Evolutionary conservation across 2,329 filamentous ascomycete species (phyloP).

Genomic region (Eutypa lata): DNA sequence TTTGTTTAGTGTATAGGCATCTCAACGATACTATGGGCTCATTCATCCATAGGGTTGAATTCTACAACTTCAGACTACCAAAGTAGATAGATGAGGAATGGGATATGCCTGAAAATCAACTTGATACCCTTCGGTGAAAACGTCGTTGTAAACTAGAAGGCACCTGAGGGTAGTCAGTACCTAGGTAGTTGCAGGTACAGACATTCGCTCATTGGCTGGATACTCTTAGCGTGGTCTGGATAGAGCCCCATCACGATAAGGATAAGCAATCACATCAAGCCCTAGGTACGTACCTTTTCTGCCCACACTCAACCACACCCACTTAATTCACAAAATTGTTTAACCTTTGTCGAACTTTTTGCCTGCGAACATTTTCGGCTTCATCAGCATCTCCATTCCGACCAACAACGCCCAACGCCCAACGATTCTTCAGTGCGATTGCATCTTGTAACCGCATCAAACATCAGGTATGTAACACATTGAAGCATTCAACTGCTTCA

Average conservation of each 20-base stretch:
- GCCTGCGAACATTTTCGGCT: neutral
- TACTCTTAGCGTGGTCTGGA: no score
- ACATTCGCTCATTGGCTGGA: no score
- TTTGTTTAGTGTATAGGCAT: no score
- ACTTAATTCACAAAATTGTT: neutral
- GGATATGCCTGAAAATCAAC: no score
- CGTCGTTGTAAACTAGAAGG: no score
- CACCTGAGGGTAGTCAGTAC: no score
- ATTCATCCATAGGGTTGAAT: no score
- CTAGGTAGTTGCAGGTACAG: no score
- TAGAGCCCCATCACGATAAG: neutral
- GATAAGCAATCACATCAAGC: neutral
- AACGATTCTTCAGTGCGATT: neutral
- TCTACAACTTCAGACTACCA: no score
- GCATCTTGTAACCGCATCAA: neutral
- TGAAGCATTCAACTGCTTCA: conserved; percentile 8
- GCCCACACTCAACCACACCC: neutral
- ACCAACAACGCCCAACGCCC: neutral
- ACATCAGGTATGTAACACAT: neutral
- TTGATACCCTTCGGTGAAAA: no score
- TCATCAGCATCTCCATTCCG: neutral
- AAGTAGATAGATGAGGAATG: no score
- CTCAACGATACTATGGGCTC: no score
- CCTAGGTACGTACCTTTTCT: neutral
- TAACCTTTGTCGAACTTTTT: neutral